Percentiles rank a stretch among this genome's conserved stretches.
Conservation (phyloP, 2,329 filamentous ascomycete species). For the Fusarium secorum region DNA sequence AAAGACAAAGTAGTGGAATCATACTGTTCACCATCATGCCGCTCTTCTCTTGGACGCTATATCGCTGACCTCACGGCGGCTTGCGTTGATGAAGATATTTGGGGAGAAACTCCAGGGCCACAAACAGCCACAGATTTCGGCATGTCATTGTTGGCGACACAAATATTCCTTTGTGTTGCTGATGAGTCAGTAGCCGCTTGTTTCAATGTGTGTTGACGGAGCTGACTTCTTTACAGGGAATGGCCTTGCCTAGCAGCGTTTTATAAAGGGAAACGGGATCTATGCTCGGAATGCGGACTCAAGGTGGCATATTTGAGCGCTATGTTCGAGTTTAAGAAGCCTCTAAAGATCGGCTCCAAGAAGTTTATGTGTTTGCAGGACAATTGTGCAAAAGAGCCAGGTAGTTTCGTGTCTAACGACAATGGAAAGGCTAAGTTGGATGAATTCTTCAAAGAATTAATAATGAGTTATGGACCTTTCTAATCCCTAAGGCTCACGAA, state of each 20-base stretch:
- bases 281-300: background rate
- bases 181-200: background rate
- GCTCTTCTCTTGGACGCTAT: background rate
- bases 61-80: background rate
- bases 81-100: background rate
- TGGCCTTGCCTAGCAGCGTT: background rate
- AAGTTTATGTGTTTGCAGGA: background rate
- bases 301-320: background rate
- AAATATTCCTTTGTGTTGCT: background rate
- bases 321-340: background rate
- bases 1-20: background rate
- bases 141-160: background rate
- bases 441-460: background rate
- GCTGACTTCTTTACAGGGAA: background rate
- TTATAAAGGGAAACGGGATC: background rate
- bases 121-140: background rate
- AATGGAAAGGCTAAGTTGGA: background rate
- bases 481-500: too few relatives aligned
- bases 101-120: background rate
- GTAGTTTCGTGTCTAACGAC: rapidly evolving
- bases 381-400: background rate
- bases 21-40: background rate
- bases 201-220: background rate
- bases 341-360: rapidly evolving
- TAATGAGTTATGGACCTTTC: too few relatives aligned